phyloP scores from a whole-genome alignment of 2,329 filamentous ascomycete genomes.

The Mollisia scopiformis region DNA sequence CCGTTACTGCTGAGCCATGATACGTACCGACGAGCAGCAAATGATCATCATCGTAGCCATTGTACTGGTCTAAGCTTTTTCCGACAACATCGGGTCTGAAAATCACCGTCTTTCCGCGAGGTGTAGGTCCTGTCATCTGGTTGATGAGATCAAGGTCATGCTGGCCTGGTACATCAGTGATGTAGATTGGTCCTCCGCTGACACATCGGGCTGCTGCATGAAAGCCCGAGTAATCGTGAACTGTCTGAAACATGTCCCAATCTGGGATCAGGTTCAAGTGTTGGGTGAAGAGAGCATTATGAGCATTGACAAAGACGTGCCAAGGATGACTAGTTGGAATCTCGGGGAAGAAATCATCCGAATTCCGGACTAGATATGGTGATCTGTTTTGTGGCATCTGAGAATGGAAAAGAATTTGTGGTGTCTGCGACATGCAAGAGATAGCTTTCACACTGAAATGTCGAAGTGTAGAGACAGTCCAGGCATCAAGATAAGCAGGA shows the following conservation, averaged over 20 bases:
- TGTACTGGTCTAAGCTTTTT: slow-evolving; percentile 73
- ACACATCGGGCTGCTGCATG: slow-evolving; percentile 91
- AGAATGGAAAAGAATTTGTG: slow-evolving; percentile 83
- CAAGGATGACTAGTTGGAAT: slow-evolving; percentile 82
- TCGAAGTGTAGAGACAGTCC: slow-evolving; percentile 76
- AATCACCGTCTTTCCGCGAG: slow-evolving; percentile 74
- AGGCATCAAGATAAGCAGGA: slow-evolving; percentile 80
- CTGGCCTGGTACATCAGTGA: slow-evolving; percentile 85
- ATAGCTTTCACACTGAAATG: slow-evolving; percentile 80
- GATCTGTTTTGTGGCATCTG: slow-evolving; percentile 79
- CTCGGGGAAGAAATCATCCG: slow-evolving; percentile 89
- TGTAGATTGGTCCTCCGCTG: slow-evolving; percentile 89
- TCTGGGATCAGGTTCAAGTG: slow-evolving; percentile 88
- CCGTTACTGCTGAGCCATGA: slow-evolving; percentile 67
- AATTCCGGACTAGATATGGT: slow-evolving; percentile 78
- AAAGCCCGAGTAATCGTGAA: slow-evolving; percentile 72
- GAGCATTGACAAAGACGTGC: slow-evolving; percentile 94
- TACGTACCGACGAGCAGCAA: slow-evolving; percentile 81
- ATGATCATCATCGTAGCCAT: slow-evolving; percentile 71
- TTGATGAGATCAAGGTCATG: slow-evolving; percentile 76
- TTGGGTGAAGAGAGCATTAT: slow-evolving; percentile 81
- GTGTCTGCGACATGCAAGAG: slow-evolving; percentile 93
- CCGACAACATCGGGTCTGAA: slow-evolving; percentile 78
- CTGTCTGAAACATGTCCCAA: slow-evolving; percentile 73
- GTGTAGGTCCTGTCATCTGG: slow-evolving; percentile 79